Evolutionary conservation across 2,329 filamentous ascomycete species (phyloP).

Genomic region (Botryosphaeria dothidea): DNA sequence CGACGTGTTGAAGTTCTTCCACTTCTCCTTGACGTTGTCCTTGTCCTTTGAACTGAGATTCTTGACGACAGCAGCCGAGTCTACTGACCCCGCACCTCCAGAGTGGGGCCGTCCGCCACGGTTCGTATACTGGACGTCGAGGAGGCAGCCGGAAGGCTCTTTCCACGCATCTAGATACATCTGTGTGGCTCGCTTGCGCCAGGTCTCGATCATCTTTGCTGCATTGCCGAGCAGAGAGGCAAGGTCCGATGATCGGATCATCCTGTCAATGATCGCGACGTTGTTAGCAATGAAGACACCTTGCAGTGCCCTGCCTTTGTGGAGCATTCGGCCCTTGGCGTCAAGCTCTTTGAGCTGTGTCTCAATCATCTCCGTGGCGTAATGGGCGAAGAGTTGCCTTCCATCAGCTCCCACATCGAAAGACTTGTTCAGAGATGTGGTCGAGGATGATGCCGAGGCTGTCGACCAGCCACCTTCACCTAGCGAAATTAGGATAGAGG

Average conservation of each 20-base stretch:
- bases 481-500: conserved; percentile 86
- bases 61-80: conserved; percentile 83
- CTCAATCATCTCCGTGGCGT: conserved; percentile 87
- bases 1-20: conserved; percentile 81
- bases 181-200: conserved; percentile 82
- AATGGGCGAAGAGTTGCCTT: conserved; percentile 83
- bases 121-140: conserved; percentile 91
- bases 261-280: conserved; percentile 78
- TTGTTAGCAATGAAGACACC: conserved; percentile 93
- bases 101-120: conserved; percentile 67
- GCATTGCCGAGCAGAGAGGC: conserved; percentile 65
- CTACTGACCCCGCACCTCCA: conserved; percentile 54
- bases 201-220: conserved; percentile 71
- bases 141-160: conserved; percentile 76
- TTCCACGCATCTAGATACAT: conserved; percentile 87
- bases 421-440: conserved; percentile 63
- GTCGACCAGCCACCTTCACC: conserved; percentile 84
- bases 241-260: conserved; percentile 80
- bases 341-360: conserved; percentile 74
- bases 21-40: conserved; percentile 95
- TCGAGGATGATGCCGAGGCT: conserved; percentile 56
- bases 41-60: conserved; percentile 85
- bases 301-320: conserved; percentile 75
- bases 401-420: conserved; percentile 91
- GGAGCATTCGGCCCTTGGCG: conserved; percentile 67